Percentiles rank a stretch among this genome's conserved stretches.
Conservation (phyloP, 2,329 filamentous ascomycete species). For the Cryphonectria japonica region DNA sequence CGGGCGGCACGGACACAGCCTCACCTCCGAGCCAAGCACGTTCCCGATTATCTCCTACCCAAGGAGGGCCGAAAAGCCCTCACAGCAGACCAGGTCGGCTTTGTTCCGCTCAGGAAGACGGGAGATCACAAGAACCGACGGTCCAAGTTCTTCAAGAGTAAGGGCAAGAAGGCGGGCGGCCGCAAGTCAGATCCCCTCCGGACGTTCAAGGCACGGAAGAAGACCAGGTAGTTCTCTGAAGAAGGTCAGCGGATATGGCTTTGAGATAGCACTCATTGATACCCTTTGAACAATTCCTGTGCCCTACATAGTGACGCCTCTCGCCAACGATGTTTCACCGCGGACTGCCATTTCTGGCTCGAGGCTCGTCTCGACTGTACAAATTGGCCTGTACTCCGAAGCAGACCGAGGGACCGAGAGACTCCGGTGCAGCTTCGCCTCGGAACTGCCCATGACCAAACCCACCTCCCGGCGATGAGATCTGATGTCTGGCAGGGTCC, state of each 20-base stretch:
- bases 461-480: constrained; percentile 18
- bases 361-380: neutral
- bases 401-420: constrained; percentile 1
- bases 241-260: neutral
- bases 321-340: neutral
- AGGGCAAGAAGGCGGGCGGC: constrained; percentile 52
- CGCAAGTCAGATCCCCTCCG: constrained; percentile 83
- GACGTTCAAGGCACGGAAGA: constrained; percentile 74
- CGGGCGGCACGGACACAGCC: constrained; percentile 81
- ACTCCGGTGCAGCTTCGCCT: constrained; percentile 16
- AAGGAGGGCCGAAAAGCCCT: constrained; percentile 72
- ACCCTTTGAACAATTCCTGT: constrained; percentile 1
- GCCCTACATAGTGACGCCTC: neutral
- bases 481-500: neutral
- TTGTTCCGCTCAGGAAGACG: constrained; percentile 68
- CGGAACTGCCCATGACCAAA: neutral
- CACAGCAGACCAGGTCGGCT: constrained; percentile 69
- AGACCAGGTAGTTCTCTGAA: constrained; percentile 36
- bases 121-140: constrained; percentile 51
- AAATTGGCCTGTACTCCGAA: neutral
- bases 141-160: constrained; percentile 48
- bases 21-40: constrained; percentile 76
- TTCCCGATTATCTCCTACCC: constrained; percentile 91
- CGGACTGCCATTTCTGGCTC: neutral
- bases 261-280: constrained; percentile 2